A percentile compares a stretch with the other conserved stretches of the same genome.
Evolutionary conservation across 2,329 filamentous ascomycete genomes (phyloP).

Genomic region (Arachnopeziza araneosa): DNA sequence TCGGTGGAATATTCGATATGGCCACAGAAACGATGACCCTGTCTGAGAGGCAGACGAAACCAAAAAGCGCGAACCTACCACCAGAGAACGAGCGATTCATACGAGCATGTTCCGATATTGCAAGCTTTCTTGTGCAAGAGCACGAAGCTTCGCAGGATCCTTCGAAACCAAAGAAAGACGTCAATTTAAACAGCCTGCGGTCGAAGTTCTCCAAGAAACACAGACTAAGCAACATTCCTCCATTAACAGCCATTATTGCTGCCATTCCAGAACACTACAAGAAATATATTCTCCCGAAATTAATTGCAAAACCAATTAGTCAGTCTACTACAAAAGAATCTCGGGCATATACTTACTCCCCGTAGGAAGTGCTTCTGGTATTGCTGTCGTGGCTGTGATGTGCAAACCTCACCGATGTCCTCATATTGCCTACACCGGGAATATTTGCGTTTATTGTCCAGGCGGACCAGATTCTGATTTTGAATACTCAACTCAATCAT

Average conservation of each 20-base stretch:
- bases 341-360: constrained; percentile 9
- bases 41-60: constrained; percentile 44
- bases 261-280: constrained; percentile 99
- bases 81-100: constrained; percentile 94
- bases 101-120: constrained; percentile 91
- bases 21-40: constrained; percentile 49
- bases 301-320: constrained; percentile 95
- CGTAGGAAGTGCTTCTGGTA: constrained; percentile 86
- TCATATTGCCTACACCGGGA: constrained; percentile 96
- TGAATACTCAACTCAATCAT: constrained; percentile 98
- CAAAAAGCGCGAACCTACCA: constrained; percentile 69
- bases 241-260: constrained; percentile 93
- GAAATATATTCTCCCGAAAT: constrained; percentile 94
- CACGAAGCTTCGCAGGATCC: constrained; percentile 76
- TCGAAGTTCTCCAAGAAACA: constrained; percentile 91
- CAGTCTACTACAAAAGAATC: constrained; percentile 31
- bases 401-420: constrained; percentile 98
- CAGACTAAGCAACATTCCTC: constrained; percentile 78
- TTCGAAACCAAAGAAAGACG: constrained; percentile 69
- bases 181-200: constrained; percentile 87
- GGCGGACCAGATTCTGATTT: constrained; percentile 98
- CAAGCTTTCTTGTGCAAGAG: constrained; percentile 88
- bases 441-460: constrained; percentile 98
- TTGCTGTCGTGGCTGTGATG: constrained; percentile 98
- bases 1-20: not conserved